These are phyloP conservation scores for Fonsecaea multimorphosa DNA, from an alignment of 2,329 filamentous ascomycete genomes.

Conservation along the genomic window DNA sequence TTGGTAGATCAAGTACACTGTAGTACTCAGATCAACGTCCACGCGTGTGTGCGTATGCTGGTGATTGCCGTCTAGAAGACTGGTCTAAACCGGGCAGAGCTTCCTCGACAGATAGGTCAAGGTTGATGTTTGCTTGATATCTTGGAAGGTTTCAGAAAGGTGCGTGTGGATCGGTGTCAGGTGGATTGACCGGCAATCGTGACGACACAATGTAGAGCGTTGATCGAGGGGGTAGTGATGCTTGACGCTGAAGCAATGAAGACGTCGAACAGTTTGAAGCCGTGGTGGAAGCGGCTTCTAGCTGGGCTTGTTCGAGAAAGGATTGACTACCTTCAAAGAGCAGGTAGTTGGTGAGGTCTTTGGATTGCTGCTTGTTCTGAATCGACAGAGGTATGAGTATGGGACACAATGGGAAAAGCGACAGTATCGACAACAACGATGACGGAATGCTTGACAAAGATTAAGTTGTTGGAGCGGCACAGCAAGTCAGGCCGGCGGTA, in stretches of 20 bases:
- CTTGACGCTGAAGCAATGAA: conserved; percentile 27
- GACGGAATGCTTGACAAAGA: conserved; percentile 20
- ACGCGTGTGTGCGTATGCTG: conserved; percentile 11
- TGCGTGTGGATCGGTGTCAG: conserved; percentile 28
- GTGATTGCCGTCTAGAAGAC: conserved; percentile 20
- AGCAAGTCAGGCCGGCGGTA: conserved; percentile 31
- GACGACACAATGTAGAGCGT: conserved; percentile 26
- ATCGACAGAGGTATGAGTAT: not conserved
- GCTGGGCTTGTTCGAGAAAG: not conserved
- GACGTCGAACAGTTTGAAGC: conserved; percentile 2
- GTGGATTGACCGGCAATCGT: conserved; percentile 39
- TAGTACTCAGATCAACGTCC: conserved; percentile 22
- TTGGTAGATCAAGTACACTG: conserved; percentile 21
- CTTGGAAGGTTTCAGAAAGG: conserved; percentile 36
- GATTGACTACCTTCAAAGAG: conserved; percentile 29
- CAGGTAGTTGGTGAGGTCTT: conserved; percentile 7
- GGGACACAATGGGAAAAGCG: conserved; percentile 1
- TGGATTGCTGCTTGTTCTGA: conserved; percentile 21
- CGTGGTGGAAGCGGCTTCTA: conserved; percentile 10
- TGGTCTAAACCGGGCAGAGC: conserved; percentile 31
- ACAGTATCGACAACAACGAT: conserved; percentile 26
- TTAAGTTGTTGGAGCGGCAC: conserved; percentile 31
- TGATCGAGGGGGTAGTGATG: conserved; percentile 17
- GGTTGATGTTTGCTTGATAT: conserved; percentile 17
- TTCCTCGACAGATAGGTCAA: conserved; percentile 36